Base-by-base conservation (phyloP, 805 yeast species). In the Starmerella asiatica region DNA sequence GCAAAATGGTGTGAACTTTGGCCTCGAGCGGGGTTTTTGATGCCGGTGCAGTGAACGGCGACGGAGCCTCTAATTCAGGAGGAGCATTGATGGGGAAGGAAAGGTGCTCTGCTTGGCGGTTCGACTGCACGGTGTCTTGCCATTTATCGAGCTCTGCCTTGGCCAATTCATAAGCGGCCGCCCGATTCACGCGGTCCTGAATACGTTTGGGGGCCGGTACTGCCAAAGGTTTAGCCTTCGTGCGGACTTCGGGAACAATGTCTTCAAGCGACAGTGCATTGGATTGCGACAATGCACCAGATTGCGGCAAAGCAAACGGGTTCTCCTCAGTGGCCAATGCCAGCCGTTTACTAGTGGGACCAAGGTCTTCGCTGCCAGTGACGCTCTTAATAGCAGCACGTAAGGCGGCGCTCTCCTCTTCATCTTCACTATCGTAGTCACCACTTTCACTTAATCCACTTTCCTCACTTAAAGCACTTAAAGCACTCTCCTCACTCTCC, bases 101-200 rank as follows among this genome's bases (percentile, higher is more conserved):
- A 37, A 91, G 61, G 42, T 80, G 85, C 53, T 86, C 96, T 1
- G 94, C 91, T 44, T 75, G 73, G 50, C 94, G 73, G 51, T 82
- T 80, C 41, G 72, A 70, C 45, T 75, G 74, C 19, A 91, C 83
- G 1, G 78, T 72, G 37, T 85, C 94, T 39, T 76, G 72, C 97
- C 98, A 91, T 59, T 79, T 80, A 43, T 74, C 69, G 5, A 88
- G 81, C 56, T 91, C 94, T 32, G 78, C 79, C 50, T 78, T 84
- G 33, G 95, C 75, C 26, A 91, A 71, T 42, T 82, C 93, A 57
- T 81, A 86, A 0, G 98, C 97, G 2, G 88, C 96, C 42, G 68
- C 70, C 55, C 97, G 71, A 51, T 86, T 94, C 49, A 79, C 71
- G 55, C 91, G 74, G 51, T 81, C 73, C 59, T 85, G 93, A 40